Evolutionary conservation across 129 eudicot genomes (phyloP).

Genomic region (Centrapalus pauciflorus): DNA sequence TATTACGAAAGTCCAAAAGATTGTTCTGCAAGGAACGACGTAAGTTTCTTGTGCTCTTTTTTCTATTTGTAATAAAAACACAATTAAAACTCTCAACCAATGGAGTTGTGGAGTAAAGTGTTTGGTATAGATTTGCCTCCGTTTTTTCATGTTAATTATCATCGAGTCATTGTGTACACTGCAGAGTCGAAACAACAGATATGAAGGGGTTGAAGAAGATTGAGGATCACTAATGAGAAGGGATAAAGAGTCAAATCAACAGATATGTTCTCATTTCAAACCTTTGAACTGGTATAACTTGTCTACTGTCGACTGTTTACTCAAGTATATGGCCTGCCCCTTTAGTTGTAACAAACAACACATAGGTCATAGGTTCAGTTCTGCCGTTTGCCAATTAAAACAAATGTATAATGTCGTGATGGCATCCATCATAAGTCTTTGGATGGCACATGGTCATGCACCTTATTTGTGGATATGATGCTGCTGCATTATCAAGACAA

Average conservation of each 20-base stretch:
- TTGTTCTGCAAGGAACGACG: constrained; percentile 84
- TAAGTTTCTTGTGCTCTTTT: constrained; percentile 41
- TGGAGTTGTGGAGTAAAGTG: too few species aligned
- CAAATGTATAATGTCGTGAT: constrained; percentile 10
- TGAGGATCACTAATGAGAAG: constrained; percentile 62
- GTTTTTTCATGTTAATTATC: neutral
- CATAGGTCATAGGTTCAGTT: neutral
- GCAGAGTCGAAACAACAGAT: constrained; percentile 94
- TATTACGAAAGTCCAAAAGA: constrained; percentile 74
- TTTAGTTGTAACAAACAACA: constrained; percentile 14
- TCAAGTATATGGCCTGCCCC: constrained; percentile 11
- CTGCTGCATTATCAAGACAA: neutral
- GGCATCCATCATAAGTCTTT: too few species aligned
- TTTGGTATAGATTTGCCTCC: too few species aligned
- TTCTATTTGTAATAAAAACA: neutral
- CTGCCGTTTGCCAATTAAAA: constrained; percentile 3
- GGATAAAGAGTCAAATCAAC: too few species aligned
- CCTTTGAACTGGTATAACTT: neutral
- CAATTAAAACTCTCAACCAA: too few species aligned
- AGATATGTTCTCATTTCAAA: constrained; percentile 3
- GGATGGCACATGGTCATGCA: constrained; percentile 21
- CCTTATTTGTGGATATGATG: constrained; percentile 18
- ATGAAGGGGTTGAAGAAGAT: constrained; percentile 98
- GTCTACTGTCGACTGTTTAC: neutral
- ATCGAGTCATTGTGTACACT: neutral